Percentiles rank a stretch among this genome's conserved stretches.
phyloP scores from a whole-genome alignment of 371 early-diverging fungal genomes.

The Mortierella sp. region DNA sequence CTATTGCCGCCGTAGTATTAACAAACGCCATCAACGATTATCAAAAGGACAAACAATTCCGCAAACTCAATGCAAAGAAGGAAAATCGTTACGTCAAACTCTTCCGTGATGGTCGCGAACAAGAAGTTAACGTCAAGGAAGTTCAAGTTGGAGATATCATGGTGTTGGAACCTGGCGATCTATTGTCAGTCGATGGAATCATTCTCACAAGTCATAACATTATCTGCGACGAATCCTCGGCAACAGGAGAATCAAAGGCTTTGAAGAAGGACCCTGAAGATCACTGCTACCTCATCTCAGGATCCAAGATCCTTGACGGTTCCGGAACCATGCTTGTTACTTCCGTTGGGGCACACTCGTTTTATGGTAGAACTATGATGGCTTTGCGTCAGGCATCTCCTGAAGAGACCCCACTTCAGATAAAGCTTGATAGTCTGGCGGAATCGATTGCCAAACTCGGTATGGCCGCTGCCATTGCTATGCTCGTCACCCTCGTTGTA shows the following conservation, averaged over 20 bases:
- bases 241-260: constrained; percentile 93
- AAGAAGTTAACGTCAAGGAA: constrained; percentile 87
- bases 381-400: constrained; percentile 81
- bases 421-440: constrained; percentile 87
- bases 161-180: constrained; percentile 95
- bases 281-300: constrained; percentile 92
- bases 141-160: constrained; percentile 92
- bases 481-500: constrained; percentile 84
- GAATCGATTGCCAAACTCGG: constrained; percentile 95
- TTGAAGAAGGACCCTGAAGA: constrained; percentile 79
- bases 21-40: constrained; percentile 97
- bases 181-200: constrained; percentile 91
- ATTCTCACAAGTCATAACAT: constrained; percentile 84
- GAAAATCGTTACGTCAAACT: constrained; percentile 89
- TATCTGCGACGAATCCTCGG: constrained; percentile 90
- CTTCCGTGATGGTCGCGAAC: constrained; percentile 81
- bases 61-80: constrained; percentile 91
- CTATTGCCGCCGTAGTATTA: constrained; percentile 91
- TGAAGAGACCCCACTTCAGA: constrained; percentile 94
- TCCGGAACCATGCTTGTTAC: constrained; percentile 87
- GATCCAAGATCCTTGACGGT: constrained; percentile 92
- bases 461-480: constrained; percentile 79
- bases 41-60: constrained; percentile 95
- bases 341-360: constrained; percentile 87
- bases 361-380: constrained; percentile 88